Evolutionary conservation across 495 filamentous ascomycete species (phyloP), one percentile per base, ranked within the genome.

Genomic region (Aspergillus sclerotioniger): DNA sequence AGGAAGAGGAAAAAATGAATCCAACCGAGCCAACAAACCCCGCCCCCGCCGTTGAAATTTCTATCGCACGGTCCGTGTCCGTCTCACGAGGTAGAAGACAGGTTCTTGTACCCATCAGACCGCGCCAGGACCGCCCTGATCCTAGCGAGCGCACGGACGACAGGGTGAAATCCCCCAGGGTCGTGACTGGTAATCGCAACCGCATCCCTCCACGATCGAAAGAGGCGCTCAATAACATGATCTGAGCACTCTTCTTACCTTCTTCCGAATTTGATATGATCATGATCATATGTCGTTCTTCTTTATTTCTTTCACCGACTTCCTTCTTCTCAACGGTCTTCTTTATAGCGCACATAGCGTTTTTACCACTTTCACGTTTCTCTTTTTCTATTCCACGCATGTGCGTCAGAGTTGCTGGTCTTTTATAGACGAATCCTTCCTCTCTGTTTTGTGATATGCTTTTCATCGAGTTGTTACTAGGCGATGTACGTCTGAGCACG

Each of bases 41-140:
- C 25, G 52, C 62, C 9, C 72, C 71, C 6, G 67, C 53, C 0
- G 62, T 77, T 19, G 69, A 77, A 46, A 61, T 79, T 28, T 78
- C 76, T 2, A 70, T 68, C 31, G 76, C 76, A 6, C 60, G 73
- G 13, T 77, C 76, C 9, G 58, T 79, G 15, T 78, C 75, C 13
- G 70, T 79, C 1, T 72, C 71, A 0, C 63, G 64, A 19, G 69
- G 67, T n/a, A 73, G 64, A 53, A 66, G 62, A 8, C 75, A 77
- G 44, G 60, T 72, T 13, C 54, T 77, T 15, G 70, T 77, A 17
- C 74, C 76, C 0, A 64, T 79, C 16, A 62, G 70, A 15, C 49
- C 67, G 2, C 58, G 69, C 16, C 25, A 60, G 3, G 63, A 69
- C 25, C 64, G 68, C 13, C 20, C 70, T 9, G 58, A 62, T 43